Conservation (phyloP, 2,329 filamentous ascomycete genomes). For the Penicillium sp. region DNA sequence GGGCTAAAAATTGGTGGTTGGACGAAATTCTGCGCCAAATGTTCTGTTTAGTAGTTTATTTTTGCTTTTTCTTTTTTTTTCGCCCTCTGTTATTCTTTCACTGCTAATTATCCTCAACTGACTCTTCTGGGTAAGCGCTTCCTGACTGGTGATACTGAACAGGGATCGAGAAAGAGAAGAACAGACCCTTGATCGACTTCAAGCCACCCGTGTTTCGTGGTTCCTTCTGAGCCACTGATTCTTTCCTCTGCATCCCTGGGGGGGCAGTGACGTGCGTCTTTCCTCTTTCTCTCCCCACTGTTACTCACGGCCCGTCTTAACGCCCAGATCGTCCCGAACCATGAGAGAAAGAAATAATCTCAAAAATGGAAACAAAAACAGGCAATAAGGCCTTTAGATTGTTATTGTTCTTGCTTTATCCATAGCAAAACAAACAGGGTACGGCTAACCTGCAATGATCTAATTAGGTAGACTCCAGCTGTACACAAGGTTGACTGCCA, state of each 20-base stretch:
- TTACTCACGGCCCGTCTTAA: constrained; percentile 20
- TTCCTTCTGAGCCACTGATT: constrained; percentile 24
- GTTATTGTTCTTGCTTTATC: not conserved
- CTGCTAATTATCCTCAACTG: constrained; percentile 1
- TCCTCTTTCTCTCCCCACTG: constrained; percentile 13
- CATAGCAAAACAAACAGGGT: not conserved
- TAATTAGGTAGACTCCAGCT: constrained; percentile 1
- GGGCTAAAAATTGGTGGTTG: constrained; percentile 4
- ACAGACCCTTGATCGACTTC: constrained; percentile 28
- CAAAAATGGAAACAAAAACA: not conserved
- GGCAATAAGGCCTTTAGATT: constrained; percentile 1
- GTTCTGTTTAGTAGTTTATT: not conserved
- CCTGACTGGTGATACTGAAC: constrained; percentile 12
- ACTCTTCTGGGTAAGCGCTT: constrained; percentile 21
- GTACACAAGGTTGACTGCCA: not conserved
- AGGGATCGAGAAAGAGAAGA: constrained; percentile 19
- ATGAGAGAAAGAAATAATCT: not conserved
- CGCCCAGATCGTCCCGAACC: constrained; percentile 13
- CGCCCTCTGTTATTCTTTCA: constrained; percentile 1
- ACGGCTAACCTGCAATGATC: not conserved
- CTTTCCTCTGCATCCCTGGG: constrained; percentile 15
- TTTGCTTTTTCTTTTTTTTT: not conserved
- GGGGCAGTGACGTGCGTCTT: constrained; percentile 13
- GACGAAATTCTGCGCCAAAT: not conserved
- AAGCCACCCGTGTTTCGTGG: constrained; percentile 29